A percentile compares a stretch with the other conserved stretches of the same genome.
phyloP scores from a whole-genome alignment of 106 monocot genomes.

The Posidonia australis region DNA sequence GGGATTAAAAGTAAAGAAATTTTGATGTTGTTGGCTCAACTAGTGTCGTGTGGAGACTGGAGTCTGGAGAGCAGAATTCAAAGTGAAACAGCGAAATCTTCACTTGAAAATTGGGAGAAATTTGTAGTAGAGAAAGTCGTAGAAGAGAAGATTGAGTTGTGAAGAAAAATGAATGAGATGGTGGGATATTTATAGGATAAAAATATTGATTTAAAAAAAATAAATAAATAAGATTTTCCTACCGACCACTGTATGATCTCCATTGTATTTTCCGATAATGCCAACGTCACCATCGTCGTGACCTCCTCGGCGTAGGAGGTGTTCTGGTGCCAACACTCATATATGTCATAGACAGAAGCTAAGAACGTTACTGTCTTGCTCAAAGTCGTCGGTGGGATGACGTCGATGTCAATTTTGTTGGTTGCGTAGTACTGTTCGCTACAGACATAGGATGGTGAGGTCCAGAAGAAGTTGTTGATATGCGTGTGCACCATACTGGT shows the following conservation, averaged over 20 bases:
- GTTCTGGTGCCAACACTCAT: constrained; percentile 55
- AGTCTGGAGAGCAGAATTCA: too few relatives aligned
- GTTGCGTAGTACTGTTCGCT: constrained; percentile 29
- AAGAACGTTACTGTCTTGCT: constrained; percentile 18
- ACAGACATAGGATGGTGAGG: not conserved
- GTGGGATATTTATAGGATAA: too few relatives aligned
- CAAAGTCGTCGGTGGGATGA: constrained; percentile 2
- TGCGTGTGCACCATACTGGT: constrained; percentile 92
- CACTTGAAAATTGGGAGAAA: too few relatives aligned
- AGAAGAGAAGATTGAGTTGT: too few relatives aligned
- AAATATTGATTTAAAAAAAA: too few relatives aligned
- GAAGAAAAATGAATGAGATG: too few relatives aligned
- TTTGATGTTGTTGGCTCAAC: too few relatives aligned
- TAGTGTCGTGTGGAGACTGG: too few relatives aligned
- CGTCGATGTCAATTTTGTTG: constrained; percentile 17
- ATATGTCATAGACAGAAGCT: not conserved
- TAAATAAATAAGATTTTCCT: too few relatives aligned
- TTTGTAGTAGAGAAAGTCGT: too few relatives aligned
- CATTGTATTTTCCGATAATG: constrained; percentile 33
- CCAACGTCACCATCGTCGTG: constrained; percentile 16
- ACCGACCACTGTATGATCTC: constrained; percentile 23
- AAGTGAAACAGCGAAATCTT: too few relatives aligned
- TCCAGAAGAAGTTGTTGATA: constrained; percentile 3
- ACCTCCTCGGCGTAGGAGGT: constrained; percentile 63
- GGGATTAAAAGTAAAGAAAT: too few relatives aligned